Conservation (phyloP, 805 yeast genomes). For the Saccharomyces mikatae region DNA sequence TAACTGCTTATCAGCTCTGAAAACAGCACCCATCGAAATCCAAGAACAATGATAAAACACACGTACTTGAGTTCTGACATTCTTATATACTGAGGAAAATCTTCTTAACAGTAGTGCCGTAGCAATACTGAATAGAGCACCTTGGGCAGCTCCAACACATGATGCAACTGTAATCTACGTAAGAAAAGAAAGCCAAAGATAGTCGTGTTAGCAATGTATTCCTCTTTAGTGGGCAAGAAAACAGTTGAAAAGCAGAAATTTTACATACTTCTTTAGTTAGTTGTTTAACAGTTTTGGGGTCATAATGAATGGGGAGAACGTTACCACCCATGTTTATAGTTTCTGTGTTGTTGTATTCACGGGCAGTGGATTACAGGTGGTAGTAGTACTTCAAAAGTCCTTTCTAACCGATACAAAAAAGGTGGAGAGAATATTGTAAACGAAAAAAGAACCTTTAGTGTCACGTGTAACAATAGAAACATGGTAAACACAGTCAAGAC, state of each 20-base stretch:
- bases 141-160: constrained; percentile 36
- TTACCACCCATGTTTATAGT: neutral
- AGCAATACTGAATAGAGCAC: constrained; percentile 33
- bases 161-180: constrained; percentile 32
- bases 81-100: constrained; percentile 31
- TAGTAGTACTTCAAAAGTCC: neutral
- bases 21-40: constrained; percentile 36
- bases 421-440: neutral
- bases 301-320: constrained; percentile 31
- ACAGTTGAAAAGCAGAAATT: neutral
- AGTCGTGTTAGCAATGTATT: constrained; percentile 6
- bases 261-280: constrained; percentile 30
- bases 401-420: neutral
- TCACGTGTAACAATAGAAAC: neutral
- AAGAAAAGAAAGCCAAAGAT: neutral
- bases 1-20: constrained; percentile 36
- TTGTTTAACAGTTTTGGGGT: constrained; percentile 31
- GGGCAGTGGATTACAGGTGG: neutral
- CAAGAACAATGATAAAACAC: constrained; percentile 37
- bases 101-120: constrained; percentile 30
- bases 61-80: constrained; percentile 35
- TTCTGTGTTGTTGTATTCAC: neutral
- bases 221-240: neutral
- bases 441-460: neutral
- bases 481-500: neutral